phyloP scores from a whole-genome alignment of 2,329 filamentous ascomycete genomes.

The Botrytis sinoallii region DNA sequence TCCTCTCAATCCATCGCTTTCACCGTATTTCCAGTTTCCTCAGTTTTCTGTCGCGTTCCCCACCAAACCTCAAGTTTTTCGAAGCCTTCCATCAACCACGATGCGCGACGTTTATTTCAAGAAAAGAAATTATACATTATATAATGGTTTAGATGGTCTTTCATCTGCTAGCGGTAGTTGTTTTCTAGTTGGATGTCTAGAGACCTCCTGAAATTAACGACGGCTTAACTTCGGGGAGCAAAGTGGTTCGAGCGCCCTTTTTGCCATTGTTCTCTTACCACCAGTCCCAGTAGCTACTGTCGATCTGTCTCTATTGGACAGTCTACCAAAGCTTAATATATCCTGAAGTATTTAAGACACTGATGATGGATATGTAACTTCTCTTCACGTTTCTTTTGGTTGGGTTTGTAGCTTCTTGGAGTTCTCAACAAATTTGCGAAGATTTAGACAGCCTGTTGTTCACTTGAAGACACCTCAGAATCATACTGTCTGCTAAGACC shows the following conservation, averaged over 20 bases:
- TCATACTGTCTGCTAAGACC: background rate
- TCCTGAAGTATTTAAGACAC: background rate
- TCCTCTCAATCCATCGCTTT: background rate
- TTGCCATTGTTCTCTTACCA: no score
- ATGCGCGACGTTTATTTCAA: background rate
- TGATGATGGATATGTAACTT: background rate
- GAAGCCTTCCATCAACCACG: no score
- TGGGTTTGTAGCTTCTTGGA: background rate
- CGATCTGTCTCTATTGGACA: background rate
- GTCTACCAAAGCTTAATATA: background rate
- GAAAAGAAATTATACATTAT: background rate
- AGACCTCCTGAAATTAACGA: constrained; percentile 1
- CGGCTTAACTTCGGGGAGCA: background rate
- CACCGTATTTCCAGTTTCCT: background rate
- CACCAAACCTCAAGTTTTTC: background rate
- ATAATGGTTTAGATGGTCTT: background rate
- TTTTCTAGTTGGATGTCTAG: no score
- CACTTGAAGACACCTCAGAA: background rate
- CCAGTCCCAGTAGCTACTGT: background rate
- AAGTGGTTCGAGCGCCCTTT: background rate
- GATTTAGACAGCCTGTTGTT: background rate
- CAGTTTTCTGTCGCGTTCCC: background rate
- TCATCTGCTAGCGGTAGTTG: background rate
- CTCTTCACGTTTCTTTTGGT: background rate
- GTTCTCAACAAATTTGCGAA: background rate